These are phyloP conservation scores for Exutisphaerella laricina DNA, from an alignment of 2,329 filamentous ascomycete species.

Conservation along the genomic window DNA sequence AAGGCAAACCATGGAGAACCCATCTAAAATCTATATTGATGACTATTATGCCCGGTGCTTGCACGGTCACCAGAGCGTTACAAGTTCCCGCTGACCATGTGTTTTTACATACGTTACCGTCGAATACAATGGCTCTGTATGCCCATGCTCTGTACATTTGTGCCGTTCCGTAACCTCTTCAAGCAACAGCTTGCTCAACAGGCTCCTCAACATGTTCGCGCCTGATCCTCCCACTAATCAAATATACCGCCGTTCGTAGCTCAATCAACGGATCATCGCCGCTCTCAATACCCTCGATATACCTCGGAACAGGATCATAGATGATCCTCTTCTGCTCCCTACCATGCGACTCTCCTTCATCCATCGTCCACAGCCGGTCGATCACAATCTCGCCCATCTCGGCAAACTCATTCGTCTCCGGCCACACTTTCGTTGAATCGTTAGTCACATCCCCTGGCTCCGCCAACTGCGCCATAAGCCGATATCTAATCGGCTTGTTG, in stretches of 20 bases:
- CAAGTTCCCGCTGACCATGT: too few species aligned
- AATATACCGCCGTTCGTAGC: slow-evolving; percentile 15
- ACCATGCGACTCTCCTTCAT: slow-evolving; percentile 10
- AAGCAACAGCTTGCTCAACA: background rate
- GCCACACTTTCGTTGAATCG: slow-evolving; percentile 47
- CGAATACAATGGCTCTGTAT: too few species aligned
- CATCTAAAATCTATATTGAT: too few species aligned
- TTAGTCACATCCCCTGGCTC: slow-evolving; percentile 43
- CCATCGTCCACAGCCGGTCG: slow-evolving; percentile 14
- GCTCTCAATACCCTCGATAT: slow-evolving; percentile 17
- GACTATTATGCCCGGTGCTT: too few species aligned
- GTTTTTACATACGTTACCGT: too few species aligned
- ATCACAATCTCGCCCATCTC: slow-evolving; percentile 39
- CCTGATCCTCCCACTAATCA: slow-evolving; percentile 14
- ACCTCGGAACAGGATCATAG: slow-evolving; percentile 14
- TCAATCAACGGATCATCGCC: slow-evolving; percentile 18
- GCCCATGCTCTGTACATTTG: too few species aligned
- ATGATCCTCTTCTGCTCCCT: slow-evolving; percentile 17
- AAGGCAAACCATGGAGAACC: too few species aligned
- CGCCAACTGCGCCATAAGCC: slow-evolving; percentile 46
- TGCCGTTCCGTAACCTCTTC: too few species aligned
- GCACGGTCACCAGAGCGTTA: too few species aligned
- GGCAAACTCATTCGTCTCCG: slow-evolving; percentile 45
- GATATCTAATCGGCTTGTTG: slow-evolving; percentile 39
- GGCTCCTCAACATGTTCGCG: slow-evolving; percentile 4